Conservation (phyloP, 164 flowering plant genomes). For the Cinnamomum chago region DNA sequence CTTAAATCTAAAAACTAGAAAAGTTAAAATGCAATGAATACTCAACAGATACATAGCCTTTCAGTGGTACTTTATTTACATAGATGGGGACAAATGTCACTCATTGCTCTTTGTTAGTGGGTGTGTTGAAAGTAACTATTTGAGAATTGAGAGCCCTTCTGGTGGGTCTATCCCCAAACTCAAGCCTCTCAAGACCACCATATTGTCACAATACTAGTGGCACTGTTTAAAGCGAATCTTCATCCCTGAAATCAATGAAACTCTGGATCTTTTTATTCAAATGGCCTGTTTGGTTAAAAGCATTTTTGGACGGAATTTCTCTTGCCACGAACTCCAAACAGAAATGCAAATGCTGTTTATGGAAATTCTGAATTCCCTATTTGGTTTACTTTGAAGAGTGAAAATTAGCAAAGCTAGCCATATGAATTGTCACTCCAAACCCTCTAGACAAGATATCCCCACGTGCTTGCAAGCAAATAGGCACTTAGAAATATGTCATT, state of each 20-base stretch:
- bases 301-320: too few relatives aligned
- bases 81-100: conserved; percentile 3
- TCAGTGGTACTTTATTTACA: conserved; percentile 7
- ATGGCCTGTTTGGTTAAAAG: too few relatives aligned
- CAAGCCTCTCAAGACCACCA: neutral
- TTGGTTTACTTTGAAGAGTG: too few relatives aligned
- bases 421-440: neutral
- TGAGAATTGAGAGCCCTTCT: too few relatives aligned
- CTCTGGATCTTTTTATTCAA: neutral
- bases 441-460: neutral
- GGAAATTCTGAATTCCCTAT: too few relatives aligned
- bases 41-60: conserved; percentile 1
- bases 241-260: neutral
- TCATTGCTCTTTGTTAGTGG: neutral
- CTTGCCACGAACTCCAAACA: too few relatives aligned
- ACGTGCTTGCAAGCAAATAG: neutral
- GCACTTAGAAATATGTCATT: neutral
- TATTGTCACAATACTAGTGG: neutral
- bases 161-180: too few relatives aligned
- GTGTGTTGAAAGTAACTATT: neutral
- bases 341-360: too few relatives aligned
- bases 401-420: too few relatives aligned
- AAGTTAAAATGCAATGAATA: conserved; percentile 7
- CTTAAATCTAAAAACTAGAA: conserved; percentile 1
- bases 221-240: neutral